phyloP scores from a whole-genome alignment of 225 moss, liverwort and hornwort species.

The Straminergon stramineum region DNA sequence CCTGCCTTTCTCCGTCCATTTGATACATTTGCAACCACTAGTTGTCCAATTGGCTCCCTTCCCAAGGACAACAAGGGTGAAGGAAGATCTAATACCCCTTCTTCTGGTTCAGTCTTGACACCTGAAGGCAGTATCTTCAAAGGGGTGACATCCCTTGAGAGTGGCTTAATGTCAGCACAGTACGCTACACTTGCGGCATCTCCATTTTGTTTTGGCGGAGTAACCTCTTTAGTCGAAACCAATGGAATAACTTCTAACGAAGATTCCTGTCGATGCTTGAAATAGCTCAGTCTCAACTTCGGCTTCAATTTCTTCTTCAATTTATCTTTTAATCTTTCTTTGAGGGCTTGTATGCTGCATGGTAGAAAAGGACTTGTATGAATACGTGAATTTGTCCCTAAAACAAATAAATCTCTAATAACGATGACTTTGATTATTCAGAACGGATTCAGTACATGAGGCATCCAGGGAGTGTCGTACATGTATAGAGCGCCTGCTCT shows the following conservation, averaged over 20 bases:
- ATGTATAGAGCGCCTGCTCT: not conserved
- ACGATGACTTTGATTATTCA: not conserved
- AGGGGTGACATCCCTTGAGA: constrained; percentile 7
- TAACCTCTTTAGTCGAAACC: not conserved
- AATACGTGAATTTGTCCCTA: not conserved
- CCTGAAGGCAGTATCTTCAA: constrained; percentile 11
- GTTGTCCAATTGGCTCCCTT: constrained; percentile 12
- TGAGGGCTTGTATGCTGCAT: constrained; percentile 35
- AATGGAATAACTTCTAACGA: not conserved
- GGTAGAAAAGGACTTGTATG: not conserved
- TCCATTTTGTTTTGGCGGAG: not conserved
- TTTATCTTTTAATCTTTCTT: constrained; percentile 37
- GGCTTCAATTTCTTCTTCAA: constrained; percentile 48
- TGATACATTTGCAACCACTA: constrained; percentile 11
- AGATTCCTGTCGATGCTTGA: constrained; percentile 32
- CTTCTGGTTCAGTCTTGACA: constrained; percentile 21
- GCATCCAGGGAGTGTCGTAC: not conserved
- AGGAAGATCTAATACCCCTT: not conserved
- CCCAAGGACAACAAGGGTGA: not conserved
- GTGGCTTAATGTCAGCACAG: not conserved
- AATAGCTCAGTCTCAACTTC: constrained; percentile 31
- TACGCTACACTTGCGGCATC: not conserved
- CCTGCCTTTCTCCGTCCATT: constrained; percentile 32
- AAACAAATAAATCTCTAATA: not conserved
- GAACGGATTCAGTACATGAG: not conserved